Conservation (phyloP, 2,329 filamentous ascomycete genomes). For the Cytospora schulzeri region DNA sequence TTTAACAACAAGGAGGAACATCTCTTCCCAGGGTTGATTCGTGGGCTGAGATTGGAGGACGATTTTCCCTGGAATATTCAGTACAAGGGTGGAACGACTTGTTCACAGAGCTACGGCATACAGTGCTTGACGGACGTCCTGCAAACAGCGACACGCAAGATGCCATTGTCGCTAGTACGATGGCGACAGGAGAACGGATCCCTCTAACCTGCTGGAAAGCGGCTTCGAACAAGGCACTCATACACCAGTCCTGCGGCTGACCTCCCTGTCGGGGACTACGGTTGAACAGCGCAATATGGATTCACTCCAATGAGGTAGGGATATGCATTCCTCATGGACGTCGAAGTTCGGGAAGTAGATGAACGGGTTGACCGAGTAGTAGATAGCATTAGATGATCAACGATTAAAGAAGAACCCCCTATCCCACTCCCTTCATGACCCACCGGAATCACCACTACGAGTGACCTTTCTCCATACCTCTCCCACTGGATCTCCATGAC, state of each 20-base stretch:
- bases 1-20: not conserved
- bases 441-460: constrained; percentile 34
- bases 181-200: not conserved
- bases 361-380: not conserved
- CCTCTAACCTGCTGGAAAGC: not conserved
- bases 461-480: constrained; percentile 61
- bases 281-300: not conserved
- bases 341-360: not conserved
- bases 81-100: not conserved
- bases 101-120: not conserved
- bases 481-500: constrained; percentile 67
- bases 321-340: not conserved
- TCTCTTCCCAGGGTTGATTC: not conserved
- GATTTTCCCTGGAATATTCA: not conserved
- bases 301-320: not conserved
- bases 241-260: not conserved
- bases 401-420: not conserved
- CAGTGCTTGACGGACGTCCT: not conserved
- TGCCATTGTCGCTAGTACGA: not conserved
- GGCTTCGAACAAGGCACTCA: not conserved
- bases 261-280: not conserved
- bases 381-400: not conserved
- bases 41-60: not conserved
- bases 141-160: not conserved
- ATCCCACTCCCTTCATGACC: not conserved